phyloP scores from a whole-genome alignment of 1,284 basidiomycete species.

The Mycena sp. region DNA sequence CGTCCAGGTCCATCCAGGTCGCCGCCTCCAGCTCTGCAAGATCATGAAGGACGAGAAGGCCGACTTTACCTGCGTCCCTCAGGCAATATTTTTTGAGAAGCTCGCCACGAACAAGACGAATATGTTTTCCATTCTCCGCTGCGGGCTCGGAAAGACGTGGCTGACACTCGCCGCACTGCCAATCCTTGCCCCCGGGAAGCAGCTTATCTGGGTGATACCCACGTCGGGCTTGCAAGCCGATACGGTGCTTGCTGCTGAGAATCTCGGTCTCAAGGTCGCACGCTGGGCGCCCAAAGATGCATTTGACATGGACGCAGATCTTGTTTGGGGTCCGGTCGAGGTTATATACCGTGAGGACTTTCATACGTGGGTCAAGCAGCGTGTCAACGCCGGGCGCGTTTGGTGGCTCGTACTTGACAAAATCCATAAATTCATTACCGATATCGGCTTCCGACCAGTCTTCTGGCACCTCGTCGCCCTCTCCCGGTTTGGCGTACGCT shows the following conservation, averaged over 20 bases:
- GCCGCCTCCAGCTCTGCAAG: background rate
- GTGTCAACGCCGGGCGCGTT: background rate
- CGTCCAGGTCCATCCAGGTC: background rate
- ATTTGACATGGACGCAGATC: background rate
- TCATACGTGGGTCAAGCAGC: too few species aligned
- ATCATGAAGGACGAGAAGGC: background rate
- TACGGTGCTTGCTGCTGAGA: background rate
- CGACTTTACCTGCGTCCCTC: constrained; percentile 7
- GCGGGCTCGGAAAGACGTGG: constrained; percentile 15
- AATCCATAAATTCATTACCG: constrained; percentile 9
- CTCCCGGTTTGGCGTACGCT: background rate
- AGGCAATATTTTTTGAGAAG: constrained; percentile 12
- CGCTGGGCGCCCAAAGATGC: background rate
- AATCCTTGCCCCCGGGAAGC: too few species aligned
- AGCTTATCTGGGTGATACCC: constrained; percentile 2
- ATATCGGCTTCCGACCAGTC: constrained; percentile 5
- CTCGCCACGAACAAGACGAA: constrained; percentile 4
- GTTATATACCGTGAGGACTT: background rate
- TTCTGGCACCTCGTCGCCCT: constrained; percentile 2
- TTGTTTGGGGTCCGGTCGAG: constrained; percentile 14
- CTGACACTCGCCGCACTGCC: constrained; percentile 1
- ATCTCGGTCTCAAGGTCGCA: background rate
- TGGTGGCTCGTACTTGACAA: constrained; percentile 14
- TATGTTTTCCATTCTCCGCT: constrained; percentile 3
- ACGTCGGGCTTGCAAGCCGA: constrained; percentile 10